Evolutionary conservation across 73 alveolate genomes (phyloP).

Genomic region (Tetrahymena elliotti): DNA sequence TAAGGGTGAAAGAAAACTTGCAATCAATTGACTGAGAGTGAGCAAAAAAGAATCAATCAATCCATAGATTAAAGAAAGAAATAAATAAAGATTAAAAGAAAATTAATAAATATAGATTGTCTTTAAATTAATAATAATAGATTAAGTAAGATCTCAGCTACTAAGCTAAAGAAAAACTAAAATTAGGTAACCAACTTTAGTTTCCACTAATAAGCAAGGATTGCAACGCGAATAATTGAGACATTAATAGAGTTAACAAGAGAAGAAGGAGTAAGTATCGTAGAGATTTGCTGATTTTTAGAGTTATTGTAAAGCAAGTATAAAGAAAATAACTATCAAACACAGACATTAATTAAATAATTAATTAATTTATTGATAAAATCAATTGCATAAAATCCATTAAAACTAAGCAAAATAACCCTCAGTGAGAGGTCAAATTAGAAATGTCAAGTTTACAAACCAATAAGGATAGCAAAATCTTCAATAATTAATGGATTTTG

Average conservation of each 20-base stretch:
- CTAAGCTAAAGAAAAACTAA: background rate
- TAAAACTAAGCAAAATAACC: background rate
- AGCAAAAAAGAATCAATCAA: background rate
- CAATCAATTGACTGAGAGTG: background rate
- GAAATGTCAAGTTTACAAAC: background rate
- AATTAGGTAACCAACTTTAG: background rate
- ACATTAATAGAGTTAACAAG: background rate
- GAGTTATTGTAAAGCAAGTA: background rate
- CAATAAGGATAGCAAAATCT: constrained; percentile 10
- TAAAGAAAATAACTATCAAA: background rate
- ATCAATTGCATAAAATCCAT: background rate
- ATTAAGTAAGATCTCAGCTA: background rate
- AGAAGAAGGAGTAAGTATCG: background rate
- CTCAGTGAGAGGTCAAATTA: background rate
- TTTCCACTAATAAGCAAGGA: background rate
- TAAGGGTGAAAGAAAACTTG: background rate
- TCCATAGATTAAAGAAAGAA: no score
- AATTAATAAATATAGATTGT: background rate
- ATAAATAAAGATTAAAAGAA: background rate
- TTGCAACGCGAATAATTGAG: background rate
- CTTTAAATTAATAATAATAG: background rate
- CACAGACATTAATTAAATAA: background rate
- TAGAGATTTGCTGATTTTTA: background rate
- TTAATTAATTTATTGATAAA: background rate
- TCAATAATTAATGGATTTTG: constrained; percentile 30